phyloP scores from a whole-genome alignment of 345 rosid species.

The Camelina hispida region DNA sequence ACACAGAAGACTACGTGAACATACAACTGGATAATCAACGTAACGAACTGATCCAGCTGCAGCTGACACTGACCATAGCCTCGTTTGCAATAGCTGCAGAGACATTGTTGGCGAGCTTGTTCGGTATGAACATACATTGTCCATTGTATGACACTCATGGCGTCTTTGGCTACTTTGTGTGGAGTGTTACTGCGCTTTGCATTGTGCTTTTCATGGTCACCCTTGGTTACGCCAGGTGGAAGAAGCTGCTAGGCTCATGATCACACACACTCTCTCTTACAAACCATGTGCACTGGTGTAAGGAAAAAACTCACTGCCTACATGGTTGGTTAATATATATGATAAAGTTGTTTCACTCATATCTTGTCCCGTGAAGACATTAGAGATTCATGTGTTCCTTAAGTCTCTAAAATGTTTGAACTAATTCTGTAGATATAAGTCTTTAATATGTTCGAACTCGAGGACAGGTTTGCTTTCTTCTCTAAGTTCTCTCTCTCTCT shows the following conservation, averaged over 20 bases:
- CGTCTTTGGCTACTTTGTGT: conserved; percentile 64
- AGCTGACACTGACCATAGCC: conserved; percentile 76
- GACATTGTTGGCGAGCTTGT: conserved; percentile 64
- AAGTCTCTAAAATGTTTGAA: not conserved
- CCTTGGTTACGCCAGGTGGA: conserved; percentile 93
- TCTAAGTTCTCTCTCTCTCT: not conserved
- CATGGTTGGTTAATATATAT: conserved; percentile 13
- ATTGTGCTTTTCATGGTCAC: conserved; percentile 68
- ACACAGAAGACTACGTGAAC: conserved; percentile 93
- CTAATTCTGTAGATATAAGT: not conserved
- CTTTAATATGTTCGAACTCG: not conserved
- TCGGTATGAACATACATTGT: conserved; percentile 87
- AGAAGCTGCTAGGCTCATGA: conserved; percentile 83
- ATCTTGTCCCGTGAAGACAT: not conserved
- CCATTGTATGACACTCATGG: conserved; percentile 44
- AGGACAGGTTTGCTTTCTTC: not conserved
- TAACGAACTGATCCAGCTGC: conserved; percentile 88
- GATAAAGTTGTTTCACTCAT: conserved; percentile 6
- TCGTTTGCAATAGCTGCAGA: conserved; percentile 74
- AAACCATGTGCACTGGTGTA: conserved; percentile 17
- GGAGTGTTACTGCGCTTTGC: conserved; percentile 52
- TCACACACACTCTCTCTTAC: not conserved
- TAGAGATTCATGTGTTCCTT: not conserved
- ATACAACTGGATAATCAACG: conserved; percentile 85
- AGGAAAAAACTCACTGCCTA: not conserved